Evolutionary conservation across 1,139 yeast genomes (phyloP).

Genomic region (Hansenula sp.): DNA sequence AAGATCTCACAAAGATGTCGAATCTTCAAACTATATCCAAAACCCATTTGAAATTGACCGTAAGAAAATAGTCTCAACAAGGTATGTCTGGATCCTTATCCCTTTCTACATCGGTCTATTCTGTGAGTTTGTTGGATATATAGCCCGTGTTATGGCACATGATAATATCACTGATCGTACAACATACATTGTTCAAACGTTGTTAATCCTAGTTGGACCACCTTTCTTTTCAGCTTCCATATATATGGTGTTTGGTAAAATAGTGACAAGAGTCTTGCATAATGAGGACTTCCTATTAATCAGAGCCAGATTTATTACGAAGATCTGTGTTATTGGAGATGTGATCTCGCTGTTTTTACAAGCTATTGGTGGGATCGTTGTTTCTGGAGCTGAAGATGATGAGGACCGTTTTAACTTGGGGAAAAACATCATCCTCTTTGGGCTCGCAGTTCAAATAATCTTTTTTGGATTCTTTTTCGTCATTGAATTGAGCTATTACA

Average conservation of each 20-base stretch:
- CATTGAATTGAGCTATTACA: neutral
- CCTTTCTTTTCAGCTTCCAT: neutral
- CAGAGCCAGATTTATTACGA: neutral
- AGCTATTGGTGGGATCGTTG: neutral
- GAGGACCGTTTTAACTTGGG: neutral
- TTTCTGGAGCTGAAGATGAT: neutral
- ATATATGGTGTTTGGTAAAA: neutral
- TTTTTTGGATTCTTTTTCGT: neutral
- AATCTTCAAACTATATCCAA: neutral
- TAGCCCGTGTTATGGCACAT: neutral
- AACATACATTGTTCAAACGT: neutral
- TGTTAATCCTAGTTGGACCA: neutral
- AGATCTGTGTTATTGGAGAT: conserved; percentile 1
- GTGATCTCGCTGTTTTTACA: neutral
- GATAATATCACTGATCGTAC: neutral
- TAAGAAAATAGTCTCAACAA: neutral
- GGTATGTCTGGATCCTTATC: neutral
- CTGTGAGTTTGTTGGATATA: neutral
- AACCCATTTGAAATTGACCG: neutral
- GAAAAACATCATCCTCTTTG: neutral
- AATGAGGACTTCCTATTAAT: neutral
- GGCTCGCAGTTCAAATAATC: neutral
- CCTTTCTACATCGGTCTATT: neutral
- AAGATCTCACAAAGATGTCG: neutral
- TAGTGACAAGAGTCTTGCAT: neutral